These are phyloP conservation scores for Zasmidium citrigriseum DNA, from an alignment of 2,329 filamentous ascomycete species.

Conservation along the genomic window DNA sequence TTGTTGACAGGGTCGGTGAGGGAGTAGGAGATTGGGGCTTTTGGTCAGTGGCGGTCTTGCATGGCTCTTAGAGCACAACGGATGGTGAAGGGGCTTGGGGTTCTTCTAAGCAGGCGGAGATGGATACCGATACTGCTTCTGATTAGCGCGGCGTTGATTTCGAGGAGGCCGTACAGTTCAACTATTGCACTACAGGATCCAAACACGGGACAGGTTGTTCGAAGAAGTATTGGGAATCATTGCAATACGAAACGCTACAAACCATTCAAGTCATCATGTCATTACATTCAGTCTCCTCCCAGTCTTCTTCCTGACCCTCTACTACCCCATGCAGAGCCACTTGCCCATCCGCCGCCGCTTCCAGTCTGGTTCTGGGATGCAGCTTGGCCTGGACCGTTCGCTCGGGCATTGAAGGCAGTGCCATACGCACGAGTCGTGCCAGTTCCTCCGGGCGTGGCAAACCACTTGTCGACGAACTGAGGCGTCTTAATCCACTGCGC, in stretches of 20 bases:
- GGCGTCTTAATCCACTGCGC: slow-evolving; percentile 76
- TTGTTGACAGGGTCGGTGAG: neutral
- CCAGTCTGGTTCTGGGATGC: slow-evolving; percentile 29
- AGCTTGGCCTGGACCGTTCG: slow-evolving; percentile 44
- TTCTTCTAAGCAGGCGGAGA: no score
- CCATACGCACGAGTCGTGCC: slow-evolving; percentile 60
- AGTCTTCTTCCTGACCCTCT: slow-evolving; percentile 65
- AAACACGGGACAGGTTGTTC: neutral
- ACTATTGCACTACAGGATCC: no score
- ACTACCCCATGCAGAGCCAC: slow-evolving; percentile 54
- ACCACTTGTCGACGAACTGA: slow-evolving; percentile 66
- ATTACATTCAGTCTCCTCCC: slow-evolving; percentile 42
- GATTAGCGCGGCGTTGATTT: neutral
- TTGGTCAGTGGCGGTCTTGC: neutral
- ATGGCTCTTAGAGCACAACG: neutral
- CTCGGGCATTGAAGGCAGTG: slow-evolving; percentile 52
- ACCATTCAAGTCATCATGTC: neutral
- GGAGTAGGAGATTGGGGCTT: neutral
- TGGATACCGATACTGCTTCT: neutral
- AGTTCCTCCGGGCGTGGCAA: slow-evolving; percentile 51
- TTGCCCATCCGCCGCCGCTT: slow-evolving; percentile 34
- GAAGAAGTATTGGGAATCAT: neutral
- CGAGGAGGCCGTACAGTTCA: neutral
- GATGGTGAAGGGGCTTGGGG: no score
- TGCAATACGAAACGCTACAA: slow-evolving; percentile 2